Evolutionary conservation across 306 rosid genomes (phyloP).

Genomic region (Acacia melanoxylon): DNA sequence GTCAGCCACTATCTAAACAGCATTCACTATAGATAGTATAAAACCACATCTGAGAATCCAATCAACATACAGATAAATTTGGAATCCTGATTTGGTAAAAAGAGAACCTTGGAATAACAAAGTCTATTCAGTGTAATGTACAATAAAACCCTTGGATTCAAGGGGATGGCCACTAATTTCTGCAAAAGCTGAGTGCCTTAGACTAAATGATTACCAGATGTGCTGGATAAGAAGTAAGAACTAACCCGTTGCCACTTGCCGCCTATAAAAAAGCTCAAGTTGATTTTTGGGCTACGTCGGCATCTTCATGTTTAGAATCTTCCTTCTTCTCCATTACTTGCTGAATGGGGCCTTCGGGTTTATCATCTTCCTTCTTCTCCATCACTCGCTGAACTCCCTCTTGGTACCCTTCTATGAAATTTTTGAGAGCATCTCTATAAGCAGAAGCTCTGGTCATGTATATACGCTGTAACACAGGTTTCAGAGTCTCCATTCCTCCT

Average conservation of each 20-base stretch:
- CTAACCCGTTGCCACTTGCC: background rate
- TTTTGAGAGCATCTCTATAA: slow-evolving; percentile 84
- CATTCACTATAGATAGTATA: slow-evolving; percentile 10
- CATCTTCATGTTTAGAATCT: slow-evolving; percentile 32
- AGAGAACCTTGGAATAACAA: background rate
- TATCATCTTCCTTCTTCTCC: slow-evolving; percentile 59
- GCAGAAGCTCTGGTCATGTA: slow-evolving; percentile 94
- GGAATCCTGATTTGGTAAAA: background rate
- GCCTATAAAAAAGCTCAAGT: slow-evolving; percentile 32
- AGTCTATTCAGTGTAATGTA: slow-evolving; percentile 10
- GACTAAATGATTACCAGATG: slow-evolving; percentile 17
- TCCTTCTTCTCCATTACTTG: slow-evolving; percentile 65
- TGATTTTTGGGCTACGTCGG: slow-evolving; percentile 37
- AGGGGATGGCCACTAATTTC: slow-evolving; percentile 23
- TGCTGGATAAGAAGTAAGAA: slow-evolving; percentile 15
- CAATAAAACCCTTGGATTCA: slow-evolving; percentile 15
- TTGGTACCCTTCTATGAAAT: slow-evolving; percentile 79
- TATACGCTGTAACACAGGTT: slow-evolving; percentile 80
- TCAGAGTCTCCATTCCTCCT: slow-evolving; percentile 55
- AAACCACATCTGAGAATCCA: background rate
- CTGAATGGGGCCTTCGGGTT: slow-evolving; percentile 46
- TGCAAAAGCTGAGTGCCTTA: slow-evolving; percentile 19
- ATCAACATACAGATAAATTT: background rate
- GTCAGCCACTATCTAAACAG: background rate
- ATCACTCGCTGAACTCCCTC: slow-evolving; percentile 73